These are phyloP conservation scores for Solanum gracilifrons DNA, from an alignment of 257 asterid species.

Conservation along the genomic window DNA sequence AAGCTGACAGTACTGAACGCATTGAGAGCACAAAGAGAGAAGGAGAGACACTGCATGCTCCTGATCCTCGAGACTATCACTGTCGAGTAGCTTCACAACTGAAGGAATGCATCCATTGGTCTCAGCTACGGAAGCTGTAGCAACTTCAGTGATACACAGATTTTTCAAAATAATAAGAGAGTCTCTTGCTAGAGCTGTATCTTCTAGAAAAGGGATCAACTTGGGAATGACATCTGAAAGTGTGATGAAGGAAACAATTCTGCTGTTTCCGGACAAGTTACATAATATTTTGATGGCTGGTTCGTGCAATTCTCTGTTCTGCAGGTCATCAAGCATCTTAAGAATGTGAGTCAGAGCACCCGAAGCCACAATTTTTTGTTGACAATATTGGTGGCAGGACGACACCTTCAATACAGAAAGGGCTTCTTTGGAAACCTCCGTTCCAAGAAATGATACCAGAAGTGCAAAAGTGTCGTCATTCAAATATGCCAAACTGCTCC, in stretches of 20 bases:
- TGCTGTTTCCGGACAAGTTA: slow-evolving; percentile 32
- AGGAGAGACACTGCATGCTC: slow-evolving; percentile 88
- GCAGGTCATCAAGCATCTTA: slow-evolving; percentile 37
- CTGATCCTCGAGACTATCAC: slow-evolving; percentile 67
- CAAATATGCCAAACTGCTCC: slow-evolving; percentile 27
- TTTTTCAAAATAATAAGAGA: slow-evolving; percentile 59
- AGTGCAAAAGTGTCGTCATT: slow-evolving; percentile 40
- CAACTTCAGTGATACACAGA: slow-evolving; percentile 41
- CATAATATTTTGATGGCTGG: slow-evolving; percentile 37
- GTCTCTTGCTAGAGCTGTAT: slow-evolving; percentile 64
- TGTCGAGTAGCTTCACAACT: slow-evolving; percentile 27
- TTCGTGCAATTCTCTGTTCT: slow-evolving; percentile 32
- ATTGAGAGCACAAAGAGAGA: slow-evolving; percentile 54
- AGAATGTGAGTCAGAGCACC: slow-evolving; percentile 38
- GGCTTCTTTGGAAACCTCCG: slow-evolving; percentile 49
- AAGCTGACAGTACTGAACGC: slow-evolving; percentile 57
- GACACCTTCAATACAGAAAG: slow-evolving; percentile 39
- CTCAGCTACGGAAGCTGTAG: slow-evolving; percentile 32
- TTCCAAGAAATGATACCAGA: slow-evolving; percentile 58
- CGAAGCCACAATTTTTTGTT: slow-evolving; percentile 29
- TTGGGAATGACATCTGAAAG: neutral
- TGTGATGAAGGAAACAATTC: neutral
- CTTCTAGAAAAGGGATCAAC: slow-evolving; percentile 13
- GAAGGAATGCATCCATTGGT: slow-evolving; percentile 42
- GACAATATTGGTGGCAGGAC: slow-evolving; percentile 23